Percentiles rank a stretch among this genome's conserved stretches.
These are phyloP conservation scores for Xerocomus potaroensis DNA, from an alignment of 768 basidiomycete genomes.

Conservation along the genomic window DNA sequence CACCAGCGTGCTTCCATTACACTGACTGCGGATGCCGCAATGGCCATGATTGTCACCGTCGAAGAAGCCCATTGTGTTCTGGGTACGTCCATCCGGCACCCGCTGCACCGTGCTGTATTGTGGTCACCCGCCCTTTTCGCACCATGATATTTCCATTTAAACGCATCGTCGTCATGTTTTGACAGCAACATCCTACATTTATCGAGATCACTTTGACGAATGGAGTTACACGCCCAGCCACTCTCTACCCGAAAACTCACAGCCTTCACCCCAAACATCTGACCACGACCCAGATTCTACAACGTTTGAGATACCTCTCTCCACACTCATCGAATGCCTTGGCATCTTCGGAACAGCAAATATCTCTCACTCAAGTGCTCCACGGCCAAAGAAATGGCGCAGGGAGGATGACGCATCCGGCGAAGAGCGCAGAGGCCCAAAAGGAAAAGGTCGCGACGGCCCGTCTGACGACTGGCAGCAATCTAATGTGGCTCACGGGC, in stretches of 20 bases:
- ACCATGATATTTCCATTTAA: not conserved
- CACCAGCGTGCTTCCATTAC: conserved; percentile 71
- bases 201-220: conserved; percentile 73
- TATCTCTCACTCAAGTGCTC: conserved; percentile 26
- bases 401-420: conserved; percentile 45
- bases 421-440: conserved; percentile 32
- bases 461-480: conserved; percentile 18
- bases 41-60: conserved; percentile 77
- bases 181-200: conserved; percentile 83
- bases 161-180: not conserved
- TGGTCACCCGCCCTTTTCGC: not conserved
- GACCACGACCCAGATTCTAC: conserved; percentile 22
- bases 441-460: conserved; percentile 24
- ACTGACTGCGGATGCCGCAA: conserved; percentile 55
- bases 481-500: conserved; percentile 14
- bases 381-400: conserved; percentile 47
- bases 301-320: conserved; percentile 80
- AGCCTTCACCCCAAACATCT: conserved; percentile 9
- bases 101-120: conserved; percentile 5
- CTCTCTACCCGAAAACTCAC: conserved; percentile 24
- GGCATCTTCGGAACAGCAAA: conserved; percentile 88
- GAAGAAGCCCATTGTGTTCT: conserved; percentile 82
- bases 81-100: conserved; percentile 47
- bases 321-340: conserved; percentile 82
- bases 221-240: conserved; percentile 57